phyloP scores from a whole-genome alignment of 2,329 filamentous ascomycete species.

The Xylariaceae sp. region DNA sequence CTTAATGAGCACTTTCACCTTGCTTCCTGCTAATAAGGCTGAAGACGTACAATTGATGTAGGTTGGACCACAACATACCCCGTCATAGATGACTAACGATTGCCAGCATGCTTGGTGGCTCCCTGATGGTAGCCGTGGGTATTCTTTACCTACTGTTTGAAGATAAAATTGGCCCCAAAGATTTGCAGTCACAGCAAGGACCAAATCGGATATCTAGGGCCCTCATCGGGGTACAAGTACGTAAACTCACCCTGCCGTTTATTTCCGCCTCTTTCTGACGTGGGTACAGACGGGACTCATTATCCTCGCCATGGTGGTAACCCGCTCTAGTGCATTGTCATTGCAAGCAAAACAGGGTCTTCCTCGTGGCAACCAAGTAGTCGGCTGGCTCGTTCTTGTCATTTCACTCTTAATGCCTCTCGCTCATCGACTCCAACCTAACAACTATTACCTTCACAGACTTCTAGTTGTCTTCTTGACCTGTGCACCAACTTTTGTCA shows the following conservation, averaged over 20 bases:
- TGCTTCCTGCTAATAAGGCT: constrained; percentile 76
- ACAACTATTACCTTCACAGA: constrained; percentile 84
- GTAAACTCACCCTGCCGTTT: constrained; percentile 22
- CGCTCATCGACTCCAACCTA: constrained; percentile 74
- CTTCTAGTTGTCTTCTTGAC: constrained; percentile 85
- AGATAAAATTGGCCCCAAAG: constrained; percentile 44
- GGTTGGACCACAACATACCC: not conserved
- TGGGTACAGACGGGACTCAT: constrained; percentile 64
- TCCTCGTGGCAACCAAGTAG: constrained; percentile 78
- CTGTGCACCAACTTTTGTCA: constrained; percentile 89
- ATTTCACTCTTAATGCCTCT: constrained; percentile 75
- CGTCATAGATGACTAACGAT: constrained; percentile 12
- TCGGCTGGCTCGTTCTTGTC: constrained; percentile 79
- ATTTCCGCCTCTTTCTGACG: constrained; percentile 12
- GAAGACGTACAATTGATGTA: constrained; percentile 59
- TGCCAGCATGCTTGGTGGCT: constrained; percentile 65
- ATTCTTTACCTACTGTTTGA: constrained; percentile 77
- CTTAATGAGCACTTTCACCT: constrained; percentile 84
- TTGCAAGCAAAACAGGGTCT: constrained; percentile 81
- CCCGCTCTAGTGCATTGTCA: constrained; percentile 77
- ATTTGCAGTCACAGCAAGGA: constrained; percentile 26
- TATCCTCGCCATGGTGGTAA: constrained; percentile 77
- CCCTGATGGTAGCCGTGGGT: constrained; percentile 72
- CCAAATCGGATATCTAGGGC: constrained; percentile 49
- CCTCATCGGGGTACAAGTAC: constrained; percentile 63